Conservation (phyloP, 768 basidiomycete genomes). For the Agrocybe pediades region DNA sequence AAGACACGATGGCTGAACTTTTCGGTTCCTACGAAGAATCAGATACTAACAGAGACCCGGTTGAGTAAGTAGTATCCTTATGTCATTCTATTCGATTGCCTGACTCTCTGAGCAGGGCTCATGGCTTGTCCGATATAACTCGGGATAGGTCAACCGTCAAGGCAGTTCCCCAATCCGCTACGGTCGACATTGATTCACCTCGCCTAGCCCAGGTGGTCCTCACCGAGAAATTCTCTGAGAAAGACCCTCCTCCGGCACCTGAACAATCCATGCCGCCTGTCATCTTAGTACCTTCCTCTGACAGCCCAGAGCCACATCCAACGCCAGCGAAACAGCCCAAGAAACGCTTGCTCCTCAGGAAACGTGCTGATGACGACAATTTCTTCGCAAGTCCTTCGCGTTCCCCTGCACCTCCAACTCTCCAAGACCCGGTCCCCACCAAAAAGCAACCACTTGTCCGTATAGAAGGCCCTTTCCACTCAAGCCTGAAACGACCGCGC, state of each 20-base stretch:
- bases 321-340: background rate
- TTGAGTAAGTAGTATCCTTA: background rate
- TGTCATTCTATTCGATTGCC: background rate
- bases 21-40: slow-evolving; percentile 7
- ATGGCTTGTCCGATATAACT: too few relatives aligned
- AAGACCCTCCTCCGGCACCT: too few relatives aligned
- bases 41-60: background rate
- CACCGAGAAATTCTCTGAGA: too few relatives aligned
- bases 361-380: slow-evolving; percentile 9
- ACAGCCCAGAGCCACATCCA: slow-evolving; percentile 9
- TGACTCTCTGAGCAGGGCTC: too few relatives aligned
- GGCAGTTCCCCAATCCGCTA: too few relatives aligned
- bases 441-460: slow-evolving; percentile 18
- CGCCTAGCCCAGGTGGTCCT: too few relatives aligned
- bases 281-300: too few relatives aligned
- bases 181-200: too few relatives aligned
- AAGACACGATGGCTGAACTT: slow-evolving; percentile 3
- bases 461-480: slow-evolving; percentile 32
- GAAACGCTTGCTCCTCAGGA: background rate
- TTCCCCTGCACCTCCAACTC: slow-evolving; percentile 3
- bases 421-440: slow-evolving; percentile 6
- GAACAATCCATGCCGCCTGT: too few relatives aligned
- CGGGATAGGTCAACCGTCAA: too few relatives aligned
- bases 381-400: slow-evolving; percentile 13
- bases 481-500: slow-evolving; percentile 20